Base-by-base conservation (phyloP, 1,284 basidiomycete species). In the Sporisorium iseilematis-ciliati region DNA sequence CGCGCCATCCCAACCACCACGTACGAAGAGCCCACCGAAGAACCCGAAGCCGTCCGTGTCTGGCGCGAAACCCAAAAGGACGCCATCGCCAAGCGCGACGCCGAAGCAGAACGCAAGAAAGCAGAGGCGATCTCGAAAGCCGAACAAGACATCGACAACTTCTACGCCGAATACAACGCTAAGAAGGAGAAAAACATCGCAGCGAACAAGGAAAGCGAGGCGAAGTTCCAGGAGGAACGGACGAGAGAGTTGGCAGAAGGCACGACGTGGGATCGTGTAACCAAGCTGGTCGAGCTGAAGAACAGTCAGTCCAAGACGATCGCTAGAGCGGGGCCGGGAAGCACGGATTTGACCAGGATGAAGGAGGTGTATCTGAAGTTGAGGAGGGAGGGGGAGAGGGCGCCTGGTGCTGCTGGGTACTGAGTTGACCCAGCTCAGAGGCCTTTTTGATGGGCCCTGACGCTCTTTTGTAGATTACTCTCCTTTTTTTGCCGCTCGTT, bases 281-380 rank as follows among this genome's bases (percentile, higher is more conserved):
- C 91, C 83, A 91, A 92, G 52, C 87, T 92, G 58, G 87, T 98
- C 65, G 94, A 95, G 75, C 89, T 99, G 46, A 91, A 97, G 86
- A 97, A 98, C 86, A 97, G 94, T 64, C 94, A 88, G 87, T 93
- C 92, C 88, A 99, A 98, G 88, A 98, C 95, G 0, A 90, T 95
- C 80, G 92, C 95, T 21, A 90, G 94, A 42, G 89, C 91, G 41
- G 93, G 93, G 18, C 87, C 93, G n/a, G 93, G 93, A 21, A 93
- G 93, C 45, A 94, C 92, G 1, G 97, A 99, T 83, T 88, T 98
- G 64, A 87, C 90, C 46, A 89, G 96, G 69, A 94, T 94, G 89
- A 96, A 94, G 87, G 95, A 82, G 60, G 18, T 82, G 20, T 80
- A 82, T 52, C 57, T 84, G 35, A 60, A 53, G 23, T 69, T 84